phyloP scores from a whole-genome alignment of 1,284 basidiomycete genomes.

The Mycena sp. region DNA sequence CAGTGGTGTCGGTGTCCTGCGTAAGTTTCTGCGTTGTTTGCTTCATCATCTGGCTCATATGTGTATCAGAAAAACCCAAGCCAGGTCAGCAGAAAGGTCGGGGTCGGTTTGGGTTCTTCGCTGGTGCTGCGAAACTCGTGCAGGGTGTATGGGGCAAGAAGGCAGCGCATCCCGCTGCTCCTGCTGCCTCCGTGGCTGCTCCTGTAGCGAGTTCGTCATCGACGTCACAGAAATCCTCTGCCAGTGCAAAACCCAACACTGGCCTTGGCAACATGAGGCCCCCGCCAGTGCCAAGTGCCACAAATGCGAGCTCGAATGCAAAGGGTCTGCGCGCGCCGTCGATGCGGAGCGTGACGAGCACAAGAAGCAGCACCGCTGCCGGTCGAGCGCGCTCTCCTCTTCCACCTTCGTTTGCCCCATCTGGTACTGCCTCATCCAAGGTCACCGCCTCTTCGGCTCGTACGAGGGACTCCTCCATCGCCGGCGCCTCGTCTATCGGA shows the following conservation, averaged over 20 bases:
- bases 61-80: slow-evolving; percentile 45
- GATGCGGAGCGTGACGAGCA: slow-evolving; percentile 22
- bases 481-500: slow-evolving; percentile 47
- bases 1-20: slow-evolving; percentile 46
- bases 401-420: slow-evolving; percentile 21
- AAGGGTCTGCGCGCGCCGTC: slow-evolving; percentile 23
- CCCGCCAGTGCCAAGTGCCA: neutral
- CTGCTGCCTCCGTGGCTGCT: slow-evolving; percentile 30
- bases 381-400: slow-evolving; percentile 25
- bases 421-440: slow-evolving; percentile 17
- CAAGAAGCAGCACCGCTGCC: slow-evolving; percentile 23
- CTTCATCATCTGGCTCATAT: slow-evolving; percentile 15
- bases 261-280: slow-evolving; percentile 15
- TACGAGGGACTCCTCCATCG: slow-evolving; percentile 40
- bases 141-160: slow-evolving; percentile 62
- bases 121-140: slow-evolving; percentile 66
- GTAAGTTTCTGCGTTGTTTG: slow-evolving; percentile 42
- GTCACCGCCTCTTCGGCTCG: slow-evolving; percentile 24
- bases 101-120: slow-evolving; percentile 63
- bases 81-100: slow-evolving; percentile 43
- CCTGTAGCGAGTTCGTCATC: slow-evolving; percentile 13
- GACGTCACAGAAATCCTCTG: slow-evolving; percentile 30
- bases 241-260: slow-evolving; percentile 1
- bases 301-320: neutral
- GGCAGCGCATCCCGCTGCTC: slow-evolving; percentile 23